Evolutionary conservation across 768 basidiomycete species (phyloP), one percentile per base, ranked within the genome.

Genomic region (Cubamyces sp.): DNA sequence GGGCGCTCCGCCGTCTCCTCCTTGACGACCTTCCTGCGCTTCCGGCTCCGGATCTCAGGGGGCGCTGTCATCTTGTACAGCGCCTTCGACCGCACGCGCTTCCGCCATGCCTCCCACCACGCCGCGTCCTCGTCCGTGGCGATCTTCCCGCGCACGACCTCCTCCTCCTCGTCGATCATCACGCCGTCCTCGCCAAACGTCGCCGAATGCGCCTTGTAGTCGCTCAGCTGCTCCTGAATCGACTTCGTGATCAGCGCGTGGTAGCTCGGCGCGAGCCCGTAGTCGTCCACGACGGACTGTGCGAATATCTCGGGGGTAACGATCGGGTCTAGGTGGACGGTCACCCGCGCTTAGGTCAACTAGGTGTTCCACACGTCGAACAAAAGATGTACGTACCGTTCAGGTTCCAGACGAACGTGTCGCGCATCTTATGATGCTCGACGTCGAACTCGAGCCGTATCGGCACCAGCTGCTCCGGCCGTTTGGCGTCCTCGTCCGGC

Each of bases 341-440:
- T 52, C 19, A 56, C 9, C 16, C 9, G 25, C 26, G 42, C 45
- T 23, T 46, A 21, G 21, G 11, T 15, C 25, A 2, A n/a, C n/a
- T n/a, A n/a, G n/a, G 48, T 3, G 23, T 34, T 34, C 34, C 25
- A 30, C 12, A 5, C 16, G 16, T 6, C 21, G 21, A 15, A 39
- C 14, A 40, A 39, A 26, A 25, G 25, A 30, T 5, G 3, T 21
- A 54, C 85, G n/a, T 58, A 97, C 96, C 96, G 66, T 91, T 90
- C 47, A 96, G 75, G 70, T 99, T 97, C 97, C 96, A 99, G 47
- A 97, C 84, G 76, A 98, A 98, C 0, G 96, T 94, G 72, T 99
- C 97, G 26, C 94, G 86, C 81, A 98, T 88, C 76, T 90, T 92
- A 71, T 92, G 88, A 69, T 92, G 91, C 59, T 98, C 97, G 50